Percentiles rank a stretch among this genome's conserved stretches.
Evolutionary conservation across 345 rosid genomes (phyloP).

Genomic region (Melaleuca alternifolia): DNA sequence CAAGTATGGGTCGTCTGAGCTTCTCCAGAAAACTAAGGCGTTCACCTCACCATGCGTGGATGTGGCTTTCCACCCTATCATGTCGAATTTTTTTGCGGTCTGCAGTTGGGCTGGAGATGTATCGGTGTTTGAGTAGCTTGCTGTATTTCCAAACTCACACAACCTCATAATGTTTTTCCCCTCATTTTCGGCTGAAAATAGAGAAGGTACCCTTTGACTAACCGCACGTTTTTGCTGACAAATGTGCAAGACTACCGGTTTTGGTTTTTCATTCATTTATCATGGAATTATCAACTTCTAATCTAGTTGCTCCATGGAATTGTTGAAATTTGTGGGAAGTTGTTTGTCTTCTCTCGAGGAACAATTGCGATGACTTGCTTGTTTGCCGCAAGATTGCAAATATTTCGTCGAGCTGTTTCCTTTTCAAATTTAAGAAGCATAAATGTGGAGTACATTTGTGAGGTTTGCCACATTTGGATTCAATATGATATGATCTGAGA

Average conservation of each 20-base stretch:
- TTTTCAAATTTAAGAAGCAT: no score
- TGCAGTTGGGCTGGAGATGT: constrained; percentile 79
- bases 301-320: not conserved
- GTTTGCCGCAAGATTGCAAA: not conserved
- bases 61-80: constrained; percentile 53
- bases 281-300: not conserved
- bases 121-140: constrained; percentile 21
- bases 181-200: no score
- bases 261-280: constrained; percentile 10
- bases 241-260: not conserved
- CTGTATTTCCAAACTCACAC: not conserved
- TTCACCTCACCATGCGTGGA: constrained; percentile 60
- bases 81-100: constrained; percentile 51
- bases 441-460: not conserved
- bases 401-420: no score
- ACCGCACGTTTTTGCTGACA: not conserved
- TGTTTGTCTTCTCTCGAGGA: not conserved
- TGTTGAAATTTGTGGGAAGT: not conserved
- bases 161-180: not conserved
- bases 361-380: not conserved
- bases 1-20: constrained; percentile 32
- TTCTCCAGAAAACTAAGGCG: constrained; percentile 49
- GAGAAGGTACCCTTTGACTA: not conserved
- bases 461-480: not conserved
- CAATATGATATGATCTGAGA: not conserved